Conservation (phyloP, 768 basidiomycete genomes). For the Gymnopilus junonius region DNA sequence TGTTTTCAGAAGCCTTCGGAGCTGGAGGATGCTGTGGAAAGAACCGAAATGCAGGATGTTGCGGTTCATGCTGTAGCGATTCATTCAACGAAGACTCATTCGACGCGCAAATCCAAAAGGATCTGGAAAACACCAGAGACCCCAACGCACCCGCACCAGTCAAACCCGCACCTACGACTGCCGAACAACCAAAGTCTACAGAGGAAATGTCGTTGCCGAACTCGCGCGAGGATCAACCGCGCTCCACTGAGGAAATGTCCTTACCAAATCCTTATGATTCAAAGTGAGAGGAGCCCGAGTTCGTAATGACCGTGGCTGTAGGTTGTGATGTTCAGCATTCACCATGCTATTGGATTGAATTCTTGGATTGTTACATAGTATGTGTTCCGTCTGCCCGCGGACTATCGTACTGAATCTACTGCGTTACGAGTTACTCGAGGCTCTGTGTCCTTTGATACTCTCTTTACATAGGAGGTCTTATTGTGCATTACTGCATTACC, state of each 20-base stretch:
- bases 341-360: neutral
- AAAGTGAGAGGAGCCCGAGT: neutral
- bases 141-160: slow-evolving; percentile 20
- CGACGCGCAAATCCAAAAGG: slow-evolving; percentile 40
- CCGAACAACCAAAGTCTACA: slow-evolving; percentile 27
- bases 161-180: slow-evolving; percentile 2
- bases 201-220: slow-evolving; percentile 28
- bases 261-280: neutral
- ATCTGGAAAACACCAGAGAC: slow-evolving; percentile 42
- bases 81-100: slow-evolving; percentile 52
- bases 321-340: neutral
- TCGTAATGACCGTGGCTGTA: neutral
- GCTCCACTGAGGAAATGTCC: neutral
- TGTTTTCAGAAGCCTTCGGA: slow-evolving; percentile 36
- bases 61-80: slow-evolving; percentile 45
- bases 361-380: neutral
- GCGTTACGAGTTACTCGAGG: neutral
- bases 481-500: neutral
- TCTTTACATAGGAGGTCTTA: neutral
- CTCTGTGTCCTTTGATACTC: neutral
- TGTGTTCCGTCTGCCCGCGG: neutral
- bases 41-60: slow-evolving; percentile 43
- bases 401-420: neutral
- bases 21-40: slow-evolving; percentile 35
- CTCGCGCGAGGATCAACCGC: neutral